Evolutionary conservation across 1,139 yeast genomes (phyloP).

Genomic region (Pichia terricola): DNA sequence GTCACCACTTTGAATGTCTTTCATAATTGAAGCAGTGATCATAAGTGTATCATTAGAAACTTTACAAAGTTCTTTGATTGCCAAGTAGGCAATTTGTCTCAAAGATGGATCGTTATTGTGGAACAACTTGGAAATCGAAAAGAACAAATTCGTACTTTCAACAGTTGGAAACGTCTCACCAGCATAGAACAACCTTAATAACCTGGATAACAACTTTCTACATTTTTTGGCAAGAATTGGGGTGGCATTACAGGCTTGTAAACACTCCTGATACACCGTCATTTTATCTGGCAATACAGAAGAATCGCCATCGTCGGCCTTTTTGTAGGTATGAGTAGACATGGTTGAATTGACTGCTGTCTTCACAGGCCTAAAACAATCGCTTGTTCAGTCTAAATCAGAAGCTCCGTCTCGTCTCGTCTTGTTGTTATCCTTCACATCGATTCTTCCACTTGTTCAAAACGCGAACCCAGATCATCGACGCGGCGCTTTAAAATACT

Average conservation of each 20-base stretch:
- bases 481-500: too few species aligned
- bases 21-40: conserved; percentile 98
- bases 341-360: conserved; percentile 26
- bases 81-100: conserved; percentile 88
- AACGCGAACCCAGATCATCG: too few species aligned
- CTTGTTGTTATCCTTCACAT: too few species aligned
- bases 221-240: conserved; percentile 86
- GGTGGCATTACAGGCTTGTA: conserved; percentile 84
- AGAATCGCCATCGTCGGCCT: conserved; percentile 66
- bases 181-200: conserved; percentile 61
- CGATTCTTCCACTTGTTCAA: too few species aligned
- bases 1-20: conserved; percentile 89
- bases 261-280: conserved; percentile 95
- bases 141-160: conserved; percentile 89
- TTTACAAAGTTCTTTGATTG: conserved; percentile 80
- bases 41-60: conserved; percentile 87
- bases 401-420: too few species aligned
- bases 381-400: too few species aligned
- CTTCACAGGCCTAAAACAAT: too few species aligned
- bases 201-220: conserved; percentile 64
- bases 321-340: conserved; percentile 78
- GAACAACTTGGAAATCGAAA: conserved; percentile 86
- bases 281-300: conserved; percentile 78
- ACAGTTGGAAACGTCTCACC: conserved; percentile 84
- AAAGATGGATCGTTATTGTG: conserved; percentile 87